Percentiles rank a stretch among this genome's conserved stretches.
These are phyloP conservation scores for Shiraia bambusicola DNA, from an alignment of 2,329 filamentous ascomycete genomes.

Conservation along the genomic window DNA sequence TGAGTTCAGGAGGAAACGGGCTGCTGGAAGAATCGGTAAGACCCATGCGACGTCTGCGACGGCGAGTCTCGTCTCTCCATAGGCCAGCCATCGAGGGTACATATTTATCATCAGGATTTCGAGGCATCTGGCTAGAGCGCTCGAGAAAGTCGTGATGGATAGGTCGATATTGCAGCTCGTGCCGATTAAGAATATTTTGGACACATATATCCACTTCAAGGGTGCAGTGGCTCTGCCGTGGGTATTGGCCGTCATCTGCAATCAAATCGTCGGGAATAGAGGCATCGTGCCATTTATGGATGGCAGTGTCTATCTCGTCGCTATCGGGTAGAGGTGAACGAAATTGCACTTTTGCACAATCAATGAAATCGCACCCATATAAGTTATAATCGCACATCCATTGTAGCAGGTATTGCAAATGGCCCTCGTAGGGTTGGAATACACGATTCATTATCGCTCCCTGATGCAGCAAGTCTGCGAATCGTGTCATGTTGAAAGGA, in stretches of 20 bases:
- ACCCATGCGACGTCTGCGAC: constrained; percentile 72
- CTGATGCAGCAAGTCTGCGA: constrained; percentile 84
- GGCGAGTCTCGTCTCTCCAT: constrained; percentile 85
- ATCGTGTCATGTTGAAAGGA: constrained; percentile 79
- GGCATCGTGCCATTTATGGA: constrained; percentile 77
- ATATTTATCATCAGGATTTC: constrained; percentile 69
- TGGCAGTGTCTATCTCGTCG: constrained; percentile 60
- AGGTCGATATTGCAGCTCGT: constrained; percentile 70
- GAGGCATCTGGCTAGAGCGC: constrained; percentile 58
- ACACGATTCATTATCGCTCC: constrained; percentile 80
- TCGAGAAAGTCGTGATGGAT: constrained; percentile 90
- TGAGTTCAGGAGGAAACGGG: constrained; percentile 76
- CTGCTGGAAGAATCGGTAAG: constrained; percentile 65
- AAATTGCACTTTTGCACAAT: constrained; percentile 70
- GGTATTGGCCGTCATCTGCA: constrained; percentile 64
- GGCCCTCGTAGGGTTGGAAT: constrained; percentile 92
- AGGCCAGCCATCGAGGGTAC: constrained; percentile 92
- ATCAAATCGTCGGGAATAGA: constrained; percentile 64
- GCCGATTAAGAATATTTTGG: constrained; percentile 82
- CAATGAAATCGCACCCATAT: constrained; percentile 87
- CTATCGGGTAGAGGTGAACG: constrained; percentile 72
- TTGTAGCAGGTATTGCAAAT: constrained; percentile 87
- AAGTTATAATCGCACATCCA: constrained; percentile 99
- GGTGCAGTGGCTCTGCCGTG: constrained; percentile 81
- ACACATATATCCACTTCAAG: constrained; percentile 89